A percentile compares a stretch with the other conserved stretches of the same genome.
phyloP scores from a whole-genome alignment of 2,329 filamentous ascomycete genomes.

The Botrytis squamosa region DNA sequence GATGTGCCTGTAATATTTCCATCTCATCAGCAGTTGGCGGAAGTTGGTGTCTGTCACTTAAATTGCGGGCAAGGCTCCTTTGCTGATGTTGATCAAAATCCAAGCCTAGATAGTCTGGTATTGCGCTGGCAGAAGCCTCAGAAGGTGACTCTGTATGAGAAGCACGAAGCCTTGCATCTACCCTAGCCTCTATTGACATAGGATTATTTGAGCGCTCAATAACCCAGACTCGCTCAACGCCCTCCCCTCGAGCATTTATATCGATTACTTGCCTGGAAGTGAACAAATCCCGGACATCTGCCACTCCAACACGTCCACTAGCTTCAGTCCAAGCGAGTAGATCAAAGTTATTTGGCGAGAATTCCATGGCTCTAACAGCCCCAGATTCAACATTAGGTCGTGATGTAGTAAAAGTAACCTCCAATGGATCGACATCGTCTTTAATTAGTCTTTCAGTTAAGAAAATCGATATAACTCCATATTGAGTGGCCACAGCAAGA shows the following conservation, averaged over 20 bases:
- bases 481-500: constrained; percentile 76
- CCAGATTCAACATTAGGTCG: constrained; percentile 56
- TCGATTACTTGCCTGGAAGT: constrained; percentile 66
- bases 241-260: constrained; percentile 57
- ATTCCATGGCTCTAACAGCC: constrained; percentile 86
- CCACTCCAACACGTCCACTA: constrained; percentile 70
- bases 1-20: constrained; percentile 55
- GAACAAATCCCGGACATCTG: constrained; percentile 68
- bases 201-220: constrained; percentile 31
- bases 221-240: constrained; percentile 41
- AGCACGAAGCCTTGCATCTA: constrained; percentile 36
- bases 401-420: constrained; percentile 77
- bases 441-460: constrained; percentile 53
- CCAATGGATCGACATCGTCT: constrained; percentile 56
- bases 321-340: constrained; percentile 94
- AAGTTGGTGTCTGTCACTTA: constrained; percentile 48
- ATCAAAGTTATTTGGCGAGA: constrained; percentile 86
- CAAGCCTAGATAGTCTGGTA: constrained; percentile 36
- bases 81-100: constrained; percentile 36
- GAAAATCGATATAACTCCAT: constrained; percentile 75
- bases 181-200: constrained; percentile 32
- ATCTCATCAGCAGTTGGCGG: constrained; percentile 56
- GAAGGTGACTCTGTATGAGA: constrained; percentile 31
- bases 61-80: constrained; percentile 31
- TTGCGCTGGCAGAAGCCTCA: constrained; percentile 28